Evolutionary conservation across 371 early-diverging fungal species (phyloP), one percentile per base, ranked within the genome.

Genomic region (Rhizomucor miehei): DNA sequence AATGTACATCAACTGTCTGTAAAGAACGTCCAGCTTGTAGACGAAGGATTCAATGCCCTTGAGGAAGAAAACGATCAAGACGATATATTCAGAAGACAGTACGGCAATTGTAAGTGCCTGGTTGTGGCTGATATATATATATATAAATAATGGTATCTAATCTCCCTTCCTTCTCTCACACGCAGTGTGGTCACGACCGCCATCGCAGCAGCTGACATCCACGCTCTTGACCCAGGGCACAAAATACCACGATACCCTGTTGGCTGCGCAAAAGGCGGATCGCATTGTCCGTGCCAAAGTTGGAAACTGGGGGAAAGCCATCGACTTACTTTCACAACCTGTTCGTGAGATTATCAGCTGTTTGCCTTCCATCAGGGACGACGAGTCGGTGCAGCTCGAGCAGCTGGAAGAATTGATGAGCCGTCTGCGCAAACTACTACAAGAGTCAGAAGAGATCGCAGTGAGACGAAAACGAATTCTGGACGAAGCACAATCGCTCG

Each of bases 31-130:
- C 65, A 64, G 3, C 66, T 82, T 44, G 63, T 92, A 29, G 82
- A 86, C n/a, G 87, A 86, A 55, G 81, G 79, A 6, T 80, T 89
- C 45, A 73, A 74, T 51, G 75, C 75, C 0, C 79, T 93, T 5
- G 86, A 88, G 51, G 79, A 85, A 38, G 93, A 93, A 61, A 82
- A 81, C 10, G 79, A 75, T 10, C 86, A 88, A 20, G 91, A 92
- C 65, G 81, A 78, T n/a, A 68, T 69, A 3, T 59, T 88, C 29
- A 71, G 85, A 19, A 64, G 67, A n/a, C 75, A 77, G 37, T 83
- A 62, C 56, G 75, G 69, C 51, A 69, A 56, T 40, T 39, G 73
- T 73, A 66, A 53, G 69, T 52, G 11, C 5, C 11, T 20, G n/a
- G n/a, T n/a, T n/a, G n/a, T n/a, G n/a, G n/a, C 8, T 20, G 9